These are phyloP conservation scores for Alternaria incomplexa DNA, from an alignment of 2,329 filamentous ascomycete genomes.

Conservation along the genomic window DNA sequence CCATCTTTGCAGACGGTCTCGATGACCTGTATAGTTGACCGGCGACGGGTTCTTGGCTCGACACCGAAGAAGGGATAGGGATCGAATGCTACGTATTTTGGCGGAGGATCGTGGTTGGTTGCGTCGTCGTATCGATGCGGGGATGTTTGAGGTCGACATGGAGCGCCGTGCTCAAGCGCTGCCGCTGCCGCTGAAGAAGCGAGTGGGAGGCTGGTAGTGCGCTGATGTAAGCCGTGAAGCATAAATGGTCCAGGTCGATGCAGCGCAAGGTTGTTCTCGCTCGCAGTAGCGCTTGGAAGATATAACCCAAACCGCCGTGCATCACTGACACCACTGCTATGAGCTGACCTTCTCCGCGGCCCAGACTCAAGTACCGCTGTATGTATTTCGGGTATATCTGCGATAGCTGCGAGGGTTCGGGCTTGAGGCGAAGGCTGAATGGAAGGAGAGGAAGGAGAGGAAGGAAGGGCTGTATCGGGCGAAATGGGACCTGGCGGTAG, in stretches of 20 bases:
- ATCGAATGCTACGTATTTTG: conserved; percentile 2
- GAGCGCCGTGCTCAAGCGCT: background rate
- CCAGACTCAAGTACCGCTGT: background rate
- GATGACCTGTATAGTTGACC: background rate
- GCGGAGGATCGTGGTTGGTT: background rate
- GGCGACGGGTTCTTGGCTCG: background rate
- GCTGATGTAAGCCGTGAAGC: background rate
- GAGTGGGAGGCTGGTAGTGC: background rate
- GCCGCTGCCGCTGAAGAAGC: background rate
- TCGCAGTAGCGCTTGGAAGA: background rate
- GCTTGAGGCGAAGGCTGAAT: background rate
- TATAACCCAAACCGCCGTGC: background rate
- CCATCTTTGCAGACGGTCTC: background rate
- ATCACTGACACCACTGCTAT: background rate
- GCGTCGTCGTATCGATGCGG: background rate
- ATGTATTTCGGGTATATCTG: background rate
- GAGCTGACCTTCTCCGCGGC: background rate
- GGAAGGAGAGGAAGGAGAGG: background rate
- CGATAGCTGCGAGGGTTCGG: background rate
- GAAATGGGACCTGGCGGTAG: background rate
- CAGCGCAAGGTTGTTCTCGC: background rate
- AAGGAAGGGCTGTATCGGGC: background rate
- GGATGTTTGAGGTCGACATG: background rate
- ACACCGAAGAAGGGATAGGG: background rate
- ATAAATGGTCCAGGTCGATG: background rate